A percentile compares a stretch with the other conserved stretches of the same genome.
These are phyloP conservation scores for Solanum aculeatissimum DNA, from an alignment of 305 asterid species.

Conservation along the genomic window DNA sequence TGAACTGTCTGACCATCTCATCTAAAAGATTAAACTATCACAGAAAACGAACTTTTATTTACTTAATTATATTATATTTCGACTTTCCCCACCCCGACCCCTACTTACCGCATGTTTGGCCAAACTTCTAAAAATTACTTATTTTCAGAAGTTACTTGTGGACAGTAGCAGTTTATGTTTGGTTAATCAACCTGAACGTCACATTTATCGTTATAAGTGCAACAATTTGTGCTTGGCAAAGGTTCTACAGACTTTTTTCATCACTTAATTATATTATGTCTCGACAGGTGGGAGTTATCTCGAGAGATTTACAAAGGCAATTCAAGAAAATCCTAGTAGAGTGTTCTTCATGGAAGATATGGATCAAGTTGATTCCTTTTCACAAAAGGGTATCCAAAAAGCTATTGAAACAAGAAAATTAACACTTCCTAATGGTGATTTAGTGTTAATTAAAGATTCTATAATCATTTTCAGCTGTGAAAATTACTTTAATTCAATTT, in stretches of 20 bases:
- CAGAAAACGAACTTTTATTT: background rate
- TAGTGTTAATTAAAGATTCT: constrained; percentile 47
- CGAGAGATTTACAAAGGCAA: constrained; percentile 48
- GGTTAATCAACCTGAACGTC: background rate
- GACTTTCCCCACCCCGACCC: background rate
- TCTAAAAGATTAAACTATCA: background rate
- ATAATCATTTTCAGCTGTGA: constrained; percentile 53
- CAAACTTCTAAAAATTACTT: background rate
- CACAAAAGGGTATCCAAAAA: constrained; percentile 33
- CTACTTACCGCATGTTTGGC: background rate
- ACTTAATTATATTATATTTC: background rate
- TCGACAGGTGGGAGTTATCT: constrained; percentile 15
- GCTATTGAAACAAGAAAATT: constrained; percentile 37
- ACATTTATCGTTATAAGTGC: background rate
- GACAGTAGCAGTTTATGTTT: background rate
- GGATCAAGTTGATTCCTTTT: constrained; percentile 31
- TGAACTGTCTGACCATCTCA: background rate
- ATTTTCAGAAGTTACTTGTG: background rate
- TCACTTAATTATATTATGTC: background rate
- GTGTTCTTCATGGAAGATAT: constrained; percentile 62
- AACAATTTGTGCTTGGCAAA: background rate
- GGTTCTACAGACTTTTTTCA: background rate
- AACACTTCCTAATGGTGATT: constrained; percentile 19
- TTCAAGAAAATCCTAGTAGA: constrained; percentile 49
- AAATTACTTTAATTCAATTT: background rate